Evolutionary conservation across 345 rosid genomes (phyloP).

Genomic region (Pistacia atlantica): DNA sequence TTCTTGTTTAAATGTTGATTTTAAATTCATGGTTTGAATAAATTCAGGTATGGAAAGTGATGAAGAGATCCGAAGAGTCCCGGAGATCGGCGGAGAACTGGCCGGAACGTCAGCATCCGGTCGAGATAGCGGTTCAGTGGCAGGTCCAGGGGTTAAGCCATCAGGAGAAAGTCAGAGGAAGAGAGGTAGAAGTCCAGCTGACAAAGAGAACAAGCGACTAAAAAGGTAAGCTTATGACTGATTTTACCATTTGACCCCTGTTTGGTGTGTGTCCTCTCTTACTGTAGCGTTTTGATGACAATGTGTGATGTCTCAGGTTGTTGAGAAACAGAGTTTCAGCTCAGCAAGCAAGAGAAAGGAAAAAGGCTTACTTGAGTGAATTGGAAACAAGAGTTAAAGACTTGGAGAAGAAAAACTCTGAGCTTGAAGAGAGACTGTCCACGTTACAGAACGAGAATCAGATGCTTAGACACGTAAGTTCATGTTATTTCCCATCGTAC

Average conservation of each 20-base stretch:
- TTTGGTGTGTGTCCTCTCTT: neutral
- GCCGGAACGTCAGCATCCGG: slow-evolving; percentile 51
- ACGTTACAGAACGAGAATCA: slow-evolving; percentile 96
- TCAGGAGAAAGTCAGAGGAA: slow-evolving; percentile 65
- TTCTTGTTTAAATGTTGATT: neutral
- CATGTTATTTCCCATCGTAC: neutral
- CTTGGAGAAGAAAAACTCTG: slow-evolving; percentile 88
- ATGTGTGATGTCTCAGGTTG: slow-evolving; percentile 49
- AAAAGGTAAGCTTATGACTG: slow-evolving; percentile 52
- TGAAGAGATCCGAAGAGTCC: slow-evolving; percentile 94
- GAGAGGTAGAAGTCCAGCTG: slow-evolving; percentile 88
- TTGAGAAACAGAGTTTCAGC: slow-evolving; percentile 99
- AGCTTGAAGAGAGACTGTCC: slow-evolving; percentile 87
- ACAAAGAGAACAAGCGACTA: slow-evolving; percentile 86
- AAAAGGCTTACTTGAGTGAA: slow-evolving; percentile 83
- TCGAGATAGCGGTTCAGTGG: slow-evolving; percentile 41
- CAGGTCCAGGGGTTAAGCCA: slow-evolving; percentile 50
- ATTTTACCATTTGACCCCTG: neutral
- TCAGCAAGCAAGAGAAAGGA: slow-evolving; percentile 98
- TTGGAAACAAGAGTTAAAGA: slow-evolving; percentile 81
- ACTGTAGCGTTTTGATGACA: slow-evolving; percentile 22
- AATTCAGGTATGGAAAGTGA: slow-evolving; percentile 85
- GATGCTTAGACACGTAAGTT: slow-evolving; percentile 92
- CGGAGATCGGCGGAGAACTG: slow-evolving; percentile 77
- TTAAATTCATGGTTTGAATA: neutral